These are phyloP conservation scores for Scedosporium boydii DNA, from an alignment of 2,329 filamentous ascomycete genomes.

Conservation along the genomic window DNA sequence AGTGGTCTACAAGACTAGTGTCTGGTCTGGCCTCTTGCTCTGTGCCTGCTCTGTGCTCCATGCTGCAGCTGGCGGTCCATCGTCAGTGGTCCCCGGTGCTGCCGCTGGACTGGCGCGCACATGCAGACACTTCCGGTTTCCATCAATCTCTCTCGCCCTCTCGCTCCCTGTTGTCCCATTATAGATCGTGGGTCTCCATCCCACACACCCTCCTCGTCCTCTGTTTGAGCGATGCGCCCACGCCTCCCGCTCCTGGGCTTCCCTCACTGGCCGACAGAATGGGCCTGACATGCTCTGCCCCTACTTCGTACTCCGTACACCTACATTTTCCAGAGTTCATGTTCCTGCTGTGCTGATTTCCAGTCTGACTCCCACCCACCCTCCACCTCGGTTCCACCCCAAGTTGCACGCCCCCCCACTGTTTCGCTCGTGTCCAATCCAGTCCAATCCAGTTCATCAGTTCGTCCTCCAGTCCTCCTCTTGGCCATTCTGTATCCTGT, in stretches of 20 bases:
- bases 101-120: no score
- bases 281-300: conserved; percentile 1
- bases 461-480: not conserved
- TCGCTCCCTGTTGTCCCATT: no score
- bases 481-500: not conserved
- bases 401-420: not conserved
- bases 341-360: no score
- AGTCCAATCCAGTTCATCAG: not conserved
- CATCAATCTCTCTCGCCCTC: no score
- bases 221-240: not conserved
- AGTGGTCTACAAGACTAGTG: not conserved
- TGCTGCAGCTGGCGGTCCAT: not conserved
- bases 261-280: conserved; percentile 1
- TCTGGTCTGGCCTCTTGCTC: not conserved
- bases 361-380: not conserved
- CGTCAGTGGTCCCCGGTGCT: not conserved
- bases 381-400: not conserved
- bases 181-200: no score
- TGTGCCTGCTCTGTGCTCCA: not conserved
- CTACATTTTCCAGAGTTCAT: not conserved
- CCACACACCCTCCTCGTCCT: not conserved
- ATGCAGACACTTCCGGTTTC: no score
- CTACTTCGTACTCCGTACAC: not conserved
- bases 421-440: not conserved
- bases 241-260: not conserved